A percentile compares a stretch with the other conserved stretches of the same genome.
phyloP scores from a whole-genome alignment of 441 rosid species.

The Euphorbia schlechtendalii region DNA sequence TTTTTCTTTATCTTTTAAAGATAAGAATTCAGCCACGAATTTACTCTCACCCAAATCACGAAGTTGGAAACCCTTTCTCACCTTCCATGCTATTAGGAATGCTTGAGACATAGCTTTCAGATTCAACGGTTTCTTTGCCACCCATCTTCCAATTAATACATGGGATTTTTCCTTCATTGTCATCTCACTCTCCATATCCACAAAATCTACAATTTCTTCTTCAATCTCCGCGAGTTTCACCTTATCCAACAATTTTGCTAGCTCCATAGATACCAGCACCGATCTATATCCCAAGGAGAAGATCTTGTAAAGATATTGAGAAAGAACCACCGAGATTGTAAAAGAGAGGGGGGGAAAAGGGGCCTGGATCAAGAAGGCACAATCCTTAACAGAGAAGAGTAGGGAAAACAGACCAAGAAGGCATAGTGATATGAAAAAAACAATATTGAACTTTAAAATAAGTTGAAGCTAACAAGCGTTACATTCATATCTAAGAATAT shows the following conservation, averaged over 20 bases:
- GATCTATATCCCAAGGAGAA: no score
- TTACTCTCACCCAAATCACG: background rate
- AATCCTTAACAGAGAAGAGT: no score
- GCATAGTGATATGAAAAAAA: no score
- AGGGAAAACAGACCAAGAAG: no score
- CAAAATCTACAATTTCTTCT: background rate
- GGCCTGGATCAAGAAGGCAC: no score
- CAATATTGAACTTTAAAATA: no score
- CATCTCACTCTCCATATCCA: background rate
- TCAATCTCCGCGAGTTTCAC: background rate
- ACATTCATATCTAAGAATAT: no score
- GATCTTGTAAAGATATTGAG: no score
- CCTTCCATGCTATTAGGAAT: background rate
- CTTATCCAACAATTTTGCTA: background rate
- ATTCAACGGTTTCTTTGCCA: background rate
- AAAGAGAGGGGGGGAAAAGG: no score
- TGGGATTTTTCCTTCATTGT: background rate
- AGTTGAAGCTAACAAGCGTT: no score
- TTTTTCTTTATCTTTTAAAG: background rate
- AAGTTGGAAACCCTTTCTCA: background rate
- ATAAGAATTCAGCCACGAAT: background rate
- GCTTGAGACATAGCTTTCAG: background rate
- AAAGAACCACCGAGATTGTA: no score
- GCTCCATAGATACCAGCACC: no score
- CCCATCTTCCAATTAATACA: background rate